Percentiles rank a stretch among this genome's conserved stretches.
Evolutionary conservation across 345 rosid genomes (phyloP).

Genomic region (Rhodomyrtus tomentosa): DNA sequence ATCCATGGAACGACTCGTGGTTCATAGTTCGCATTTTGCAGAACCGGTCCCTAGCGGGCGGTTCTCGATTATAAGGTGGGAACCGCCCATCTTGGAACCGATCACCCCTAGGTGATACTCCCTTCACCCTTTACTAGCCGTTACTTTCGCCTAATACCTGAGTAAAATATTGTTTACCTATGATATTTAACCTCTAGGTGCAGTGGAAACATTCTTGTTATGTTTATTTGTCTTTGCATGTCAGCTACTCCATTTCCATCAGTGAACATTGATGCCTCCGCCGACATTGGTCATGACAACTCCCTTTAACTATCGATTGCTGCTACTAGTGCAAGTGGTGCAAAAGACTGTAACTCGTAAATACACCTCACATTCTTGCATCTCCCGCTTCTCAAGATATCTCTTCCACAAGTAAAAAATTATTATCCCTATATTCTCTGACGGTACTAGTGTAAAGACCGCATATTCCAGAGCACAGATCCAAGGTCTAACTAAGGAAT

Average conservation of each 20-base stretch:
- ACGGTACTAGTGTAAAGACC: not conserved
- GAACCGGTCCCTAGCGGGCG: too few species aligned
- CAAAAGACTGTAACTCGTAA: not conserved
- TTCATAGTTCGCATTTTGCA: too few species aligned
- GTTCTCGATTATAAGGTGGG: too few species aligned
- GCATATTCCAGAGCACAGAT: not conserved
- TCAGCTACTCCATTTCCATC: not conserved
- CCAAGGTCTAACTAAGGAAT: not conserved
- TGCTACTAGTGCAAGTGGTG: not conserved
- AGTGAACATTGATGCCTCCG: not conserved
- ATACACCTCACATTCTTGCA: not conserved
- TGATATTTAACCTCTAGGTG: not conserved
- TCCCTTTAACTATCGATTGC: not conserved
- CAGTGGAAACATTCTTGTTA: not conserved
- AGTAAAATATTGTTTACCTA: not conserved
- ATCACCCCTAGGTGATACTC: not conserved
- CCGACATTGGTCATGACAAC: not conserved
- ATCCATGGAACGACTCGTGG: too few species aligned
- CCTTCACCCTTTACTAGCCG: not conserved
- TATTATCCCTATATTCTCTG: not conserved
- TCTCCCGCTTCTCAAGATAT: not conserved
- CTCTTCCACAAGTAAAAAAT: not conserved
- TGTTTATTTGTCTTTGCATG: not conserved
- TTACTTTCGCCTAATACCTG: not conserved
- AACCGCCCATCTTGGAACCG: too few species aligned